Evolutionary conservation across 306 rosid species (phyloP), one percentile per base, ranked within the genome.

Genomic region (Hippophae rhamnoides): DNA sequence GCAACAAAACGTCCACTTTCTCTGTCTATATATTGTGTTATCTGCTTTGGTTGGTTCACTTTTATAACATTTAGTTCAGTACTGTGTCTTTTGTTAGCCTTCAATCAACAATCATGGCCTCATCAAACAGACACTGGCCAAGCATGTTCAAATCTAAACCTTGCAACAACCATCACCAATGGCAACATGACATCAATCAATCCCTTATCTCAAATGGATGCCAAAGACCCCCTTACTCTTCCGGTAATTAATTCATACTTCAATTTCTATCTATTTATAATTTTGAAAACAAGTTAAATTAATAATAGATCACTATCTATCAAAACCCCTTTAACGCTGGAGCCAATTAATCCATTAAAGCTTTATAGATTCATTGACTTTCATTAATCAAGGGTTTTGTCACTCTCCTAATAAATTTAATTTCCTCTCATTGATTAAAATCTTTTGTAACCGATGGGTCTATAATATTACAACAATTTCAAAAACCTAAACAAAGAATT

Each of bases 41-140:
- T 31, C 38, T 31, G 38, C 5, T 61, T 63, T 58, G 66, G 65
- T 69, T 82, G 68, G 50, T 77, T 44, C 71, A 45, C 41, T 9
- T 71, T 75, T 67, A 48, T 74, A 41, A 69, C 52, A 12, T 7
- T 62, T 31, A 51, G 54, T 23, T 52, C 8, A 18, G 3, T 43
- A 31, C 23, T 13, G 27, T n/a, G 8, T 58, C 41, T 26, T 4
- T 9, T 41, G 8, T 43, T 66, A 13, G 43, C 62, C 42, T 52
- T 13, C 7, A 73, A 57, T 52, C 72, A 13, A 50, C 77, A 63
- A 68, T 77, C 84, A 92, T 92, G 96, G 88, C 96, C 80, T 87
- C 98, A 49, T 92, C 98, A 13, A 92, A 92, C 70, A 81, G 93
- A 82, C 98, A 92, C 85, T 92, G 96, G 98, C 96, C 98, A 43